Evolutionary conservation across 2,329 filamentous ascomycete genomes (phyloP), one percentile per base, ranked within the genome.

Genomic region (Fusarium torreyae): DNA sequence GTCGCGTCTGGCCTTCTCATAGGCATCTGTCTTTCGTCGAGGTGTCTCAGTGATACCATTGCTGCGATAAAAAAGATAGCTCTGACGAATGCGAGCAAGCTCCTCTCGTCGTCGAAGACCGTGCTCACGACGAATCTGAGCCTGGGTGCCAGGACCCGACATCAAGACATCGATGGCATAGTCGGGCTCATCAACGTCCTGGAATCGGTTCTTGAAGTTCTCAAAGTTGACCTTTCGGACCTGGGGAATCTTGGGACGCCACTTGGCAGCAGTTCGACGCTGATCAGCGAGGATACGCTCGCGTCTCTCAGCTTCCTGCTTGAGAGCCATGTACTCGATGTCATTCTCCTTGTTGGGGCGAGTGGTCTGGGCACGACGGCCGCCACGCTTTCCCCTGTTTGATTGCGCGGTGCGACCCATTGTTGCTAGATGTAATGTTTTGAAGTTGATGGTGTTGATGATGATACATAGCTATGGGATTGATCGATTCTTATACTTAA

Each of bases 141-240:
- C 75, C 42, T 79, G 76, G 7, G 80, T 69, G 6, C 77, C 74
- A 4, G 77, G 57, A 0, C 78, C 78, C 8, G 68, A 74, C 72
- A 81, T 75, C 7, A 83, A 75, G 17, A 81, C 81, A 3, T 83
- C 81, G 20, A 83, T 75, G 34, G 79, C 79, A 57, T 81, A 79
- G n/a, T 79, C 75, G 24, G 73, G 77, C 61, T 81, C 74, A 2
- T 79, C 74, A 14, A 78, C 45, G 13, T 73, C 74, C 14, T 79
- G 71, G 63, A 79, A 81, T 53, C 79, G 75, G 63, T 83, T 83
- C 71, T 83, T 83, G 74, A 82, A 83, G 68, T 79, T 77, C 65
- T 82, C 80, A 56, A 82, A 83, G 70, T 81, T 80, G 55, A 81
- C 77, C 62, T 77, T 80, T 49, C 80, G 76, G n/a, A 81, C 78